Conservation (phyloP, 306 rosid species). For the Purshia tridentata region DNA sequence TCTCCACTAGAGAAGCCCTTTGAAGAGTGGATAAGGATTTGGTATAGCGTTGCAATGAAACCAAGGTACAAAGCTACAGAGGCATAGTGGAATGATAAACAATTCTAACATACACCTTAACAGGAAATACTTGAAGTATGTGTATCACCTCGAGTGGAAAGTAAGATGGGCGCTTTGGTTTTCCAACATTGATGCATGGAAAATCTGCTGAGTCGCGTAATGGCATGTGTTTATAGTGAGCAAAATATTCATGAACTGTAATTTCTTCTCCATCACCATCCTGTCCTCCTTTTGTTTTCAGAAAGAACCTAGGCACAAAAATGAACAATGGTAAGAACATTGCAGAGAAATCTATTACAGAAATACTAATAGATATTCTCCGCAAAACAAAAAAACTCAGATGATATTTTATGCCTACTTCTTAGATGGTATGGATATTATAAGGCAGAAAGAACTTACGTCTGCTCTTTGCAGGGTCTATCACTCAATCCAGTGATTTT, state of each 20-base stretch:
- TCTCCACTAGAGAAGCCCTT: conserved; percentile 42
- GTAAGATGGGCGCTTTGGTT: conserved; percentile 38
- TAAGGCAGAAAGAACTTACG: conserved; percentile 24
- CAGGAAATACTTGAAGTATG: not conserved
- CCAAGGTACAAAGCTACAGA: conserved; percentile 43
- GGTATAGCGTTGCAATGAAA: conserved; percentile 49
- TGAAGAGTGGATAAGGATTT: conserved; percentile 43
- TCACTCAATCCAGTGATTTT: conserved; percentile 61
- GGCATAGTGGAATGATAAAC: not conserved
- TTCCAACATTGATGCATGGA: conserved; percentile 56
- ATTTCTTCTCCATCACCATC: conserved; percentile 38
- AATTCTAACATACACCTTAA: not conserved
- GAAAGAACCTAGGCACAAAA: conserved; percentile 17
- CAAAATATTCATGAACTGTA: conserved; percentile 37
- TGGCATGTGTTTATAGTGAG: conserved; percentile 13
- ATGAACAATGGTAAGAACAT: conserved; percentile 12
- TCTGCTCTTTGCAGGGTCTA: conserved; percentile 37
- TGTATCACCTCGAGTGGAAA: conserved; percentile 44
- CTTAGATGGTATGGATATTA: not conserved
- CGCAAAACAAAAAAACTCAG: not conserved
- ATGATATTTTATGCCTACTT: not conserved
- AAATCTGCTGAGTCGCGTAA: conserved; percentile 33
- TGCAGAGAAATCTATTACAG: too few relatives aligned
- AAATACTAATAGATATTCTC: not conserved
- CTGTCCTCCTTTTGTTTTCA: conserved; percentile 22